Evolutionary conservation across 805 yeast species (phyloP), one percentile per base, ranked within the genome.

Genomic region (Lipomyces yamadae): DNA sequence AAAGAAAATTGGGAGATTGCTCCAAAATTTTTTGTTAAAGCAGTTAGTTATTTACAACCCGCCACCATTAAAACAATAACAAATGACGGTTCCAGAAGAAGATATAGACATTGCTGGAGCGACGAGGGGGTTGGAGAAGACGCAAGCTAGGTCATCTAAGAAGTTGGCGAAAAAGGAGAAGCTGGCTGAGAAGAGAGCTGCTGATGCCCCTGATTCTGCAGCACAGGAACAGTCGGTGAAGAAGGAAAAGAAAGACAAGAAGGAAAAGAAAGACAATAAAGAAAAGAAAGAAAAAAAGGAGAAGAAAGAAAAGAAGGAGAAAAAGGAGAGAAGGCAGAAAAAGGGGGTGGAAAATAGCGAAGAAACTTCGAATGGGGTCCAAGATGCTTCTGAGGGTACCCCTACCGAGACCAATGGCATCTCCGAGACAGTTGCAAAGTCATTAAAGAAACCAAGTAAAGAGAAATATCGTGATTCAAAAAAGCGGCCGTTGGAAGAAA

Each of bases 401-500:
- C 70, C 67, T 74, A 73, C 18, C 72, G 74, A 63, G 72, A 72
- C 68, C 72, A 70, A 18, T 72, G 74, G 67, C 73, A 74, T 64
- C 76, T 74, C 24, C 73, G 61, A 54, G 53, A 30, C 30, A 4
- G 48, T 24, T 24, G 35, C 15, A 18, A 56, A 29, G 15, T 10
- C 55, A 10, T 13, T 48, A 15, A 63, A 61, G 60, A 62, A 60
- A 29, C 34, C 15, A 11, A 50, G 29, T 67, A 77, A 78, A 58
- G 74, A 77, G 4, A 78, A 79, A 62, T 78, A 78, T 48, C 10
- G 30, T 65, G 76, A 74, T 59, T 73, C 76, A 15, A 78, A 78
- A 73, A 77, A 77, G 66, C 79, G 79, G 3, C 79, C 81, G 76
- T 80, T 81, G 69, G 80, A 79, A 0, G 78, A 79, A 0, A 78